Conservation (phyloP, 345 rosid genomes). For the Cochlearia excelsa region DNA sequence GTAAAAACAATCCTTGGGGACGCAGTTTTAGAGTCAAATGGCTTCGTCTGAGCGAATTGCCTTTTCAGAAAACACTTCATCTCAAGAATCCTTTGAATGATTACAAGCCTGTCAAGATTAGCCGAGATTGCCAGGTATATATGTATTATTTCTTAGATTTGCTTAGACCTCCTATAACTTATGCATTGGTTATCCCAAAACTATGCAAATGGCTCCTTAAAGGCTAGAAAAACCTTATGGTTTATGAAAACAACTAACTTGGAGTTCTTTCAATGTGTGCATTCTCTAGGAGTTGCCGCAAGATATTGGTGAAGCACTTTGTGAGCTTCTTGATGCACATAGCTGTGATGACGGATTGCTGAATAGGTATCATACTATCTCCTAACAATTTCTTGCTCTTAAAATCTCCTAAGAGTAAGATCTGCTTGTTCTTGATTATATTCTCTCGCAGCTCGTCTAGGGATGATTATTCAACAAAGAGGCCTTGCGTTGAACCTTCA, state of each 20-base stretch:
- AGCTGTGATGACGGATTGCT: constrained; percentile 44
- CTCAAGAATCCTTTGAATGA: constrained; percentile 93
- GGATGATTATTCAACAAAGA: constrained; percentile 54
- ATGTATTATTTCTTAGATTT: constrained; percentile 8
- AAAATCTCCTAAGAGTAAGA: constrained; percentile 15
- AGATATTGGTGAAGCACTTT: constrained; percentile 91
- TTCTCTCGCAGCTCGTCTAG: constrained; percentile 34
- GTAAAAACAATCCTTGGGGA: constrained; percentile 88
- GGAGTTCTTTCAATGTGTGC: constrained; percentile 9
- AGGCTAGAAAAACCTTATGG: background rate
- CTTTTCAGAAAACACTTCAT: constrained; percentile 93
- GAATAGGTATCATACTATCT: constrained; percentile 46
- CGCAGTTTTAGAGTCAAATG: constrained; percentile 90
- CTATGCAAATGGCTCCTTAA: constrained; percentile 4
- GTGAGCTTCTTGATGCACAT: constrained; percentile 76
- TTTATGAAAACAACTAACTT: constrained; percentile 2
- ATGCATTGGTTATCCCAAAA: background rate
- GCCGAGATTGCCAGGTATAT: constrained; percentile 95
- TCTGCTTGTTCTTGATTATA: constrained; percentile 26
- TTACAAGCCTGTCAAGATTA: constrained; percentile 92
- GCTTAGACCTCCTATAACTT: background rate
- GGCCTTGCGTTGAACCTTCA: constrained; percentile 52
- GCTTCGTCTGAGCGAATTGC: constrained; percentile 75
- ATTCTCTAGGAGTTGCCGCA: constrained; percentile 67
- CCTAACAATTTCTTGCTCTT: constrained; percentile 12